These are phyloP conservation scores for Salicornia ramosissima DNA, from an alignment of 148 eudicot species.

Conservation along the genomic window DNA sequence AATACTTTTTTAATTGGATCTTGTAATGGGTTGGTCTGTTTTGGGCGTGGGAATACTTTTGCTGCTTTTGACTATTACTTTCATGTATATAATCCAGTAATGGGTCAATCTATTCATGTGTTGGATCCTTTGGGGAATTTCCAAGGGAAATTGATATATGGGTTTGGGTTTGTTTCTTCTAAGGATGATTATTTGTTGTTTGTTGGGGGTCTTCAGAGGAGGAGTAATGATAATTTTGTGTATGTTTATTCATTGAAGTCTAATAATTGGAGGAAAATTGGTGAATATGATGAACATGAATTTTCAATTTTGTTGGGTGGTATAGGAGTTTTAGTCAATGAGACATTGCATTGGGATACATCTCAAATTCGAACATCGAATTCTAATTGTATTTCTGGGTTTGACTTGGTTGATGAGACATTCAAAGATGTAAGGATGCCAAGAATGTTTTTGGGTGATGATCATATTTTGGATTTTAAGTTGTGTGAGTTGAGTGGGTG, in stretches of 20 bases:
- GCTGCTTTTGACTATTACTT: constrained; percentile 18
- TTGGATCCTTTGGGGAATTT: constrained; percentile 31
- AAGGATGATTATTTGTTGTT: constrained; percentile 29
- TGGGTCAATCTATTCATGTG: constrained; percentile 9
- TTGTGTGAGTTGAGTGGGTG: constrained; percentile 28
- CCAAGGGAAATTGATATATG: constrained; percentile 23
- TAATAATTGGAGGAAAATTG: constrained; percentile 28
- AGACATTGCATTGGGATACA: constrained; percentile 30
- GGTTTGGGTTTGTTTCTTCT: constrained; percentile 28
- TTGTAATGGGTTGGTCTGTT: constrained; percentile 33
- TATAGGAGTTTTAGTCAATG: constrained; percentile 30
- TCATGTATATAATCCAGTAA: constrained; percentile 20
- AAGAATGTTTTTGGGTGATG: constrained; percentile 8
- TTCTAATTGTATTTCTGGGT: constrained; percentile 16
- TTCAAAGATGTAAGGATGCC: constrained; percentile 28
- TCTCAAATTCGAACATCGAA: constrained; percentile 22
- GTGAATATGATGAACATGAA: constrained; percentile 6
- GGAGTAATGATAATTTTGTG: constrained; percentile 20
- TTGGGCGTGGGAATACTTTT: constrained; percentile 16
- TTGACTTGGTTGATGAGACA: constrained; percentile 24
- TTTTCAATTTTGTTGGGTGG: constrained; percentile 25
- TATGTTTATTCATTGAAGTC: constrained; percentile 27
- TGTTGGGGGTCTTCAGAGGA: constrained; percentile 29
- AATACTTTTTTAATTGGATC: constrained; percentile 34
- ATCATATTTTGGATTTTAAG: constrained; percentile 5